Conservation (phyloP, 768 basidiomycete species). For the Hypholoma fasciculare region DNA sequence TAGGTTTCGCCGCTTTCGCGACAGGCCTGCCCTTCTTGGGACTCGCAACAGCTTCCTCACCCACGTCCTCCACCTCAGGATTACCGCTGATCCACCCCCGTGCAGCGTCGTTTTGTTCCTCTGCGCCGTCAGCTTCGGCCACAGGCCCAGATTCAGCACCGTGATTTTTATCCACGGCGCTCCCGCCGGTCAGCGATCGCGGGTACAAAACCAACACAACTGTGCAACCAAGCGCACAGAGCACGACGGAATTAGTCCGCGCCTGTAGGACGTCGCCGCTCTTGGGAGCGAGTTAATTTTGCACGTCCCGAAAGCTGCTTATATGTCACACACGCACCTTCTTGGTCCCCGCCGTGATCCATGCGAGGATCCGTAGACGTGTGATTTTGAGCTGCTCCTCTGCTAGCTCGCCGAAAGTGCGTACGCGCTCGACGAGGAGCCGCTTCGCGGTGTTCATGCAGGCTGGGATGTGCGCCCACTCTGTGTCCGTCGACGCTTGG, state of each 20-base stretch:
- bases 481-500: conserved; percentile 1
- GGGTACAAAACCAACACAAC: conserved; percentile 28
- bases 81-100: conserved; percentile 1
- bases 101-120: not conserved
- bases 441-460: conserved; percentile 27
- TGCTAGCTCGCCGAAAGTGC: conserved; percentile 33
- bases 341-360: conserved; percentile 39
- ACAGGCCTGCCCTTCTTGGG: conserved; percentile 5
- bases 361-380: conserved; percentile 38
- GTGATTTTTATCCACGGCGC: no score
- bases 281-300: conserved; percentile 16
- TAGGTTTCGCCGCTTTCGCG: conserved; percentile 10
- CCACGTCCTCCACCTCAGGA: not conserved
- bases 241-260: conserved; percentile 23
- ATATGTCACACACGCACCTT: conserved; percentile 24
- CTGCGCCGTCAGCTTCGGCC: not conserved
- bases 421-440: conserved; percentile 29
- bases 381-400: conserved; percentile 27
- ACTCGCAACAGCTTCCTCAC: not conserved
- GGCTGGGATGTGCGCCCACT: conserved; percentile 24
- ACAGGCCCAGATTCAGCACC: not conserved
- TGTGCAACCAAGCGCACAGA: conserved; percentile 41
- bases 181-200: conserved; percentile 1
- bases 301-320: not conserved
- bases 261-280: conserved; percentile 23